Conservation (phyloP, 768 basidiomycete species). For the Pleurotus pulmonarius region DNA sequence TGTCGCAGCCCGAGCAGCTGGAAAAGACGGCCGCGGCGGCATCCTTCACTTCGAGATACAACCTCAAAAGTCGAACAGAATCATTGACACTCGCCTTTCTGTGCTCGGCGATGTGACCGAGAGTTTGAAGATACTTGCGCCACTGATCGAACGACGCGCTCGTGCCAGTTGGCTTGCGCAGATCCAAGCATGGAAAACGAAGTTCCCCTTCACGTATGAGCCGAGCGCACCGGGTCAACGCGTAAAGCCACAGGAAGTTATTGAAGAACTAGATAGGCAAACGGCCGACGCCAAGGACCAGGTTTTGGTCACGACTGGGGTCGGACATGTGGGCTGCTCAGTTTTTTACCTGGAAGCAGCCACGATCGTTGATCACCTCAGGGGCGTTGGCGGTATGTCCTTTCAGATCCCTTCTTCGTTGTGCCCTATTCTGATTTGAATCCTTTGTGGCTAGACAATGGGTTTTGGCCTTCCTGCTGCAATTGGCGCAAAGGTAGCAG, state of each 20-base stretch:
- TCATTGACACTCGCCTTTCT: slow-evolving; percentile 89
- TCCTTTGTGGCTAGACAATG: slow-evolving; percentile 68
- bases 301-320: slow-evolving; percentile 89
- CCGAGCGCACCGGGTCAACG: slow-evolving; percentile 53
- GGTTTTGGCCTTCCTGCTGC: slow-evolving; percentile 94
- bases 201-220: slow-evolving; percentile 87
- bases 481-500: slow-evolving; percentile 96
- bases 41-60: slow-evolving; percentile 99
- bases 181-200: slow-evolving; percentile 79
- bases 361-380: slow-evolving; percentile 85
- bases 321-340: slow-evolving; percentile 99
- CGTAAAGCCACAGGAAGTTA: slow-evolving; percentile 96
- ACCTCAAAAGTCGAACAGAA: slow-evolving; percentile 99
- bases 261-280: slow-evolving; percentile 86
- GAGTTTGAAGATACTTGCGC: slow-evolving; percentile 79
- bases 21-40: slow-evolving; percentile 81
- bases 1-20: slow-evolving; percentile 85
- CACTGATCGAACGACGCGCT: slow-evolving; percentile 60
- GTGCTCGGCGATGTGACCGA: slow-evolving; percentile 90
- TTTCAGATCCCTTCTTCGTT: neutral
- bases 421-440: neutral
- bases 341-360: slow-evolving; percentile 85
- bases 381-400: slow-evolving; percentile 87
- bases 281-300: slow-evolving; percentile 77
- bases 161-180: slow-evolving; percentile 80